Conservation (phyloP, 2,329 filamentous ascomycete genomes). For the Rutstroemia sp. region DNA sequence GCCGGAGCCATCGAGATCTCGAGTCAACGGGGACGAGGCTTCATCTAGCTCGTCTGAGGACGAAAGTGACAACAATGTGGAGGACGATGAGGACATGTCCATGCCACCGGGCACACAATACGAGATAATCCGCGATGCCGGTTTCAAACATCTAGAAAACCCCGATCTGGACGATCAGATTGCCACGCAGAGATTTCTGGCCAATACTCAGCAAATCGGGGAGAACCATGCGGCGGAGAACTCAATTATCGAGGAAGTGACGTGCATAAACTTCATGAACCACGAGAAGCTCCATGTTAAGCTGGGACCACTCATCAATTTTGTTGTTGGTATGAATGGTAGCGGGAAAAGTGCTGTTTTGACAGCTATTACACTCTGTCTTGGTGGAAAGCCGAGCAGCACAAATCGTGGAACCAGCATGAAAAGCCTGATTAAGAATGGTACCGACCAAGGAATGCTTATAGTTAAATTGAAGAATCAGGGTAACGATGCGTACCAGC, state of each 20-base stretch:
- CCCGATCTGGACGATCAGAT: conserved; percentile 52
- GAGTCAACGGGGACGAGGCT: conserved; percentile 12
- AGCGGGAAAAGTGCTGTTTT: conserved; percentile 96
- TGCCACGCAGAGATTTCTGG: conserved; percentile 51
- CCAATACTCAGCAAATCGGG: conserved; percentile 41
- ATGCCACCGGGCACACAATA: conserved; percentile 47
- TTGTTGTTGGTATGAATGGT: conserved; percentile 95
- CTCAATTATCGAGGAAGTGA: conserved; percentile 82
- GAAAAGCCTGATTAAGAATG: conserved; percentile 87
- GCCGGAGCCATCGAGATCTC: conserved; percentile 13
- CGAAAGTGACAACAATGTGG: conserved; percentile 26
- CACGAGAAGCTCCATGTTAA: conserved; percentile 74
- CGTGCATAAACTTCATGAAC: conserved; percentile 94
- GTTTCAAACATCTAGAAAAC: conserved; percentile 50
- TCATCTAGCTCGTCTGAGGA: conserved; percentile 21
- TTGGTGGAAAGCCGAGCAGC: conserved; percentile 88
- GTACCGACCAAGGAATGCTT: conserved; percentile 67
- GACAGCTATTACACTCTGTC: conserved; percentile 84
- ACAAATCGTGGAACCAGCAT: conserved; percentile 89
- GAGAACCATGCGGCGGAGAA: conserved; percentile 73
- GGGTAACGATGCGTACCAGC: conserved; percentile 76
- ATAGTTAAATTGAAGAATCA: conserved; percentile 86
- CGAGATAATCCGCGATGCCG: conserved; percentile 51
- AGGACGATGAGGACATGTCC: conserved; percentile 10
- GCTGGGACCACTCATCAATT: conserved; percentile 93